Conservation (phyloP, 371 early-diverging fungal species). For the Mucor indicus region DNA sequence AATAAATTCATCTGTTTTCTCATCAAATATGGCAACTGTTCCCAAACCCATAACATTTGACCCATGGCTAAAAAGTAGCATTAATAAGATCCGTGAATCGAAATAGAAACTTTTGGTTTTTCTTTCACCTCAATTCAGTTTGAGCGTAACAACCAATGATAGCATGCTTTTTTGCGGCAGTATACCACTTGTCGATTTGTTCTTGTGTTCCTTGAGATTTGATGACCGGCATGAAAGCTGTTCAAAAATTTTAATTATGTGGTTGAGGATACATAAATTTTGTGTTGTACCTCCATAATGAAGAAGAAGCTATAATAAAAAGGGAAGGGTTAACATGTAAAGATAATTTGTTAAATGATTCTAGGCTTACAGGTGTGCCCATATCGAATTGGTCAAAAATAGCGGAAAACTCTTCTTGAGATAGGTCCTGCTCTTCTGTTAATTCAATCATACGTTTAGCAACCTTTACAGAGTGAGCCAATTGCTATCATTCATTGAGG, state of each 20-base stretch:
- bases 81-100: too few relatives aligned
- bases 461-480: constrained; percentile 24
- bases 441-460: constrained; percentile 34
- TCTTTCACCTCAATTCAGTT: constrained; percentile 68
- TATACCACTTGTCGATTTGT: constrained; percentile 67
- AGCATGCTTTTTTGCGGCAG: constrained; percentile 64
- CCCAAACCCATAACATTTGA: constrained; percentile 83
- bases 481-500: constrained; percentile 31
- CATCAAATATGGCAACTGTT: constrained; percentile 80
- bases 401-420: constrained; percentile 21
- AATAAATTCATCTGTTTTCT: constrained; percentile 76
- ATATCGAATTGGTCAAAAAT: constrained; percentile 36
- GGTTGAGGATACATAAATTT: neutral
- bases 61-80: constrained; percentile 34
- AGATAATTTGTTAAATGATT: neutral
- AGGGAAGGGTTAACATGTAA: neutral
- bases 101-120: too few relatives aligned
- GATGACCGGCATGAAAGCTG: constrained; percentile 74
- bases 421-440: constrained; percentile 37
- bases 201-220: constrained; percentile 68
- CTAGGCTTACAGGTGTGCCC: constrained; percentile 47
- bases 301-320: constrained; percentile 32
- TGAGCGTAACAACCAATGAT: constrained; percentile 88
- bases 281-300: constrained; percentile 41
- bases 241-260: neutral